Evolutionary conservation across 202 grass and related monocot genomes (phyloP).

Genomic region (Saccharum hybrid): DNA sequence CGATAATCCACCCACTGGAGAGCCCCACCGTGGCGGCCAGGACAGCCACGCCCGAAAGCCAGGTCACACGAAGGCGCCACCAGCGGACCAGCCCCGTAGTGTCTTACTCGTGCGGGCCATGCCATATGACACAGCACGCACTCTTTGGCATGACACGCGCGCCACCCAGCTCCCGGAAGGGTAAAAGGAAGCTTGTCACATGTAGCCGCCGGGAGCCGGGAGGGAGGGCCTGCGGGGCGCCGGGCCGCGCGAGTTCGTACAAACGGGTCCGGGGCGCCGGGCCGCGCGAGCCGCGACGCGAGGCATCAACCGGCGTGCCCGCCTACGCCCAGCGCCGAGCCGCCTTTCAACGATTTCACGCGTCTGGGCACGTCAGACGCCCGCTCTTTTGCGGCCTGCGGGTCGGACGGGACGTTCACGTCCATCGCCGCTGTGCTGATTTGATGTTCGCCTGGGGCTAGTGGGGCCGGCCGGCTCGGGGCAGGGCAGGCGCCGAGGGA

Average conservation of each 20-base stretch:
- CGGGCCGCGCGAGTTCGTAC: no score
- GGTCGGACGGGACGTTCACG: slow-evolving; percentile 26
- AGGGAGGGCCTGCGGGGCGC: no score
- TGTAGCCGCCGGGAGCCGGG: no score
- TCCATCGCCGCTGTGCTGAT: not conserved
- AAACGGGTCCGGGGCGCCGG: not conserved
- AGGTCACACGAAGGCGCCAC: slow-evolving; percentile 29
- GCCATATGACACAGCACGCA: not conserved
- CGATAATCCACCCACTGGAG: slow-evolving; percentile 42
- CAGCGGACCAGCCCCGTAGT: not conserved
- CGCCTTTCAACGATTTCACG: slow-evolving; percentile 32
- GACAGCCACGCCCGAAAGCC: slow-evolving; percentile 4
- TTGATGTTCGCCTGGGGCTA: not conserved
- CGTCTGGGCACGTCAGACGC: not conserved
- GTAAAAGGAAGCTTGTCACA: no score
- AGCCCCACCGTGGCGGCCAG: not conserved
- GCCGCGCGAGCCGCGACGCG: no score
- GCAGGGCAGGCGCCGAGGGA: no score
- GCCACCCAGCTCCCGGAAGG: no score
- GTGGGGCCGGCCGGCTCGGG: not conserved
- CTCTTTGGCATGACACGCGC: not conserved
- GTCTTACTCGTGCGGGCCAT: not conserved
- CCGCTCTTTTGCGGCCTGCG: slow-evolving; percentile 17
- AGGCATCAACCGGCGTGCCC: not conserved
- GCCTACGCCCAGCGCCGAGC: not conserved